Evolutionary conservation across 805 yeast genomes (phyloP).

Genomic region (Nakazawaea laoshanensis): DNA sequence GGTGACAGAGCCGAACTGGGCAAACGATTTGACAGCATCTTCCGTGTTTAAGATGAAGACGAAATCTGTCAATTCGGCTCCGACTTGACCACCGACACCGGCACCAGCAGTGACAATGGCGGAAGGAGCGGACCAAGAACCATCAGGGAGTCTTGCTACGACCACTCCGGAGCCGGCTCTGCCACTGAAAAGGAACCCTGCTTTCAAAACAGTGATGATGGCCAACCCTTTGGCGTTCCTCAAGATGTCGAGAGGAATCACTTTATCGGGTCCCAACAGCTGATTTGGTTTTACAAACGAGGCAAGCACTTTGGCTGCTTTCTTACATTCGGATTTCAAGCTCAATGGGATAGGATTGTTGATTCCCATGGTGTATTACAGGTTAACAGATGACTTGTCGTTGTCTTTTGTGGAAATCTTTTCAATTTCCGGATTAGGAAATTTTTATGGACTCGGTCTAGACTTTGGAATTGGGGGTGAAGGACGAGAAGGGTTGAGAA

Average conservation of each 20-base stretch:
- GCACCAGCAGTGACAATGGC: slow-evolving; percentile 97
- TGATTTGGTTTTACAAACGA: slow-evolving; percentile 94
- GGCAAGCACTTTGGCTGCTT: slow-evolving; percentile 87
- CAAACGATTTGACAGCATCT: slow-evolving; percentile 88
- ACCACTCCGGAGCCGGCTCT: slow-evolving; percentile 97
- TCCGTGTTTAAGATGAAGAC: slow-evolving; percentile 83
- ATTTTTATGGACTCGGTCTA: no score
- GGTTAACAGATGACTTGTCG: background rate
- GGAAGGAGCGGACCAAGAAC: slow-evolving; percentile 95
- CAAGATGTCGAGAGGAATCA: slow-evolving; percentile 83
- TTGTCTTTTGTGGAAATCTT: no score
- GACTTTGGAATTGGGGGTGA: background rate
- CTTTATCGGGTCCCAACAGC: slow-evolving; percentile 76
- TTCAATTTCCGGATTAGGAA: no score
- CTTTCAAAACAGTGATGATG: slow-evolving; percentile 87
- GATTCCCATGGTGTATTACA: slow-evolving; percentile 45
- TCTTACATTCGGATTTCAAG: slow-evolving; percentile 79
- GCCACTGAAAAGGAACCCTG: slow-evolving; percentile 93
- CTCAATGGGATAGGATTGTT: slow-evolving; percentile 95
- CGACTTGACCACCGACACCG: slow-evolving; percentile 97
- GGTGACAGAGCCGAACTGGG: slow-evolving; percentile 90
- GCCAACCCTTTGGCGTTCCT: slow-evolving; percentile 92
- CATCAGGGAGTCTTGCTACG: slow-evolving; percentile 90
- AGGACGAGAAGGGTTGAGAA: background rate
- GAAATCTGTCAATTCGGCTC: slow-evolving; percentile 93